Base-by-base conservation (phyloP, 495 filamentous ascomycete genomes). In the Tuber umbilicatum region DNA sequence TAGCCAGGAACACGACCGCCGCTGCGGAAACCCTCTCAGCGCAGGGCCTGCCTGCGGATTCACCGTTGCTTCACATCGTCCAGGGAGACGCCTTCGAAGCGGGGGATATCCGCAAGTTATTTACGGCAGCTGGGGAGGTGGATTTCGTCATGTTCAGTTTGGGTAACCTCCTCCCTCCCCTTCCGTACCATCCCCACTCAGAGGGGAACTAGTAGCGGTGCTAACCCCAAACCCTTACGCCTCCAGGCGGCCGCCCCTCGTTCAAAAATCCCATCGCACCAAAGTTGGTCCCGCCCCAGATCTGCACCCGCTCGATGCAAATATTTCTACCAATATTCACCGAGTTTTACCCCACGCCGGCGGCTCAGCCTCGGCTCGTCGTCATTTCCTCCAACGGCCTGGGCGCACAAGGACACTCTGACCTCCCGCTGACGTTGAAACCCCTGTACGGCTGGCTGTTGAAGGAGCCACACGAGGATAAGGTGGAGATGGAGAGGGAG, bases 401-500 rank as follows among this genome's bases (percentile, higher is more conserved):
- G 21, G 85, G 85, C 14, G 71, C 79, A 3, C 38, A 71, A 67
- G 72, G 75, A 4, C 72, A 78, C 27, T 72, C 78, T 7, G 85
- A 86, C 75, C 79, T 86, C 5, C 85, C 84, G 1, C 72, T 81
- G 16, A 55, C 81, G 2, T 72, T 85, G 19, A 74, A 72, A 43
- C 83, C 82, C 37, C 68, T 85, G 70, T 86, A 85, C 71, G 72
- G 79, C 27, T 75, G 75, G 42, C 35, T 84, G 2, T 74, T 86
- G 23, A 75, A 78, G 0, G 80, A 83, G 10, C 84, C 84, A n/a
- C 85, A 85, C 74, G 74, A 75, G 45, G 85, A 86, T 75, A 86
- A 86, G 74, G 70, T 73, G 68, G 70, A 76, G 39, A 85, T 86
- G 84, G 85, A 86, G 73, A 67, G 47, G 35, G 41, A 50, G 67